Evolutionary conservation across 345 rosid species (phyloP).

Genomic region (Salix purpurea): DNA sequence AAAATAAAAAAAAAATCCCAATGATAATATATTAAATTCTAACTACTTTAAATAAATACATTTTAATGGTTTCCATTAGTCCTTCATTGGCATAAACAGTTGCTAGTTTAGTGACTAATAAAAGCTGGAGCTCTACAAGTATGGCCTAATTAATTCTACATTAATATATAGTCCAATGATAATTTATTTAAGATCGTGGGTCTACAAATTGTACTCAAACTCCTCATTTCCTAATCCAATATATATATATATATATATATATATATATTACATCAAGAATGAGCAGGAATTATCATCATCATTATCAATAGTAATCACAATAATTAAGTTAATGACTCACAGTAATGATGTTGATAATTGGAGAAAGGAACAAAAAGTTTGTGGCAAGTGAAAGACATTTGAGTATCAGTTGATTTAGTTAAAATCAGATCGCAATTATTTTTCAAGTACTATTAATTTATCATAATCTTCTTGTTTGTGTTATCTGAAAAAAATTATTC

Average conservation of each 20-base stretch:
- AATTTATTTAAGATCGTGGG: too few relatives aligned
- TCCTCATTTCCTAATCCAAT: too few relatives aligned
- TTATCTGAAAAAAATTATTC: slow-evolving; percentile 23
- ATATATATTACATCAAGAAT: neutral
- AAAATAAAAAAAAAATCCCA: neutral
- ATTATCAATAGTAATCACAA: neutral
- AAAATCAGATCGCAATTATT: slow-evolving; percentile 16
- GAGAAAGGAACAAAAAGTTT: neutral
- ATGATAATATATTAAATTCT: neutral
- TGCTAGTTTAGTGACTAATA: too few relatives aligned
- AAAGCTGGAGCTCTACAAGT: too few relatives aligned
- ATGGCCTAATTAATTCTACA: too few relatives aligned
- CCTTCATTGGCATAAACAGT: too few relatives aligned
- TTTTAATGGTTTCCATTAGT: too few relatives aligned
- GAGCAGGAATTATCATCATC: neutral
- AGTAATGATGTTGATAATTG: neutral
- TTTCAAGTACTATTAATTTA: slow-evolving; percentile 19
- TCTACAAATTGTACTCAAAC: too few relatives aligned
- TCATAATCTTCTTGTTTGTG: slow-evolving; percentile 32
- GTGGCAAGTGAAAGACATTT: neutral
- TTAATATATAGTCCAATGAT: too few relatives aligned
- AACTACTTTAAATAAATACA: too few relatives aligned
- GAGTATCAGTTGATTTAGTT: slow-evolving; percentile 8
- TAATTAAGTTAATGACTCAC: neutral
- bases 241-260: neutral